phyloP scores from a whole-genome alignment of 1,284 basidiomycete species.

The Sporisorium scitamineum region DNA sequence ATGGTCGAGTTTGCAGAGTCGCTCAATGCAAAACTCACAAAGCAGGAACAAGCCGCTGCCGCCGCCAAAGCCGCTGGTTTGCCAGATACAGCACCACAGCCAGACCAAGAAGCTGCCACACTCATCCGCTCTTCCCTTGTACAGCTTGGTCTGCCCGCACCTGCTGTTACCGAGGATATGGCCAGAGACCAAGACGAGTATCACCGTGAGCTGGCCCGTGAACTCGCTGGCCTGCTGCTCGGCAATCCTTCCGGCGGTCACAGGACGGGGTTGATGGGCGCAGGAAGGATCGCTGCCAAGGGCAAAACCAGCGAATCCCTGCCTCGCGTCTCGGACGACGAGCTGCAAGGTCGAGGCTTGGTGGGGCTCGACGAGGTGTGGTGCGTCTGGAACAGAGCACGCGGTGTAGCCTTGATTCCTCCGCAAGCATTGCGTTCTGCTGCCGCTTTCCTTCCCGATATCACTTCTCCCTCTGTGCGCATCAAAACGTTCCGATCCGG shows the following conservation, averaged over 20 bases:
- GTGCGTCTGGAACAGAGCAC: constrained; percentile 95
- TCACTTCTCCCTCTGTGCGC: constrained; percentile 79
- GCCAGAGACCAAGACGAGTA: constrained; percentile 84
- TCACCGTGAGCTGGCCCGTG: constrained; percentile 83
- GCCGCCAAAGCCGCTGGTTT: constrained; percentile 33
- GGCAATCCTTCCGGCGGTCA: constrained; percentile 66
- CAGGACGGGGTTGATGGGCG: constrained; percentile 68
- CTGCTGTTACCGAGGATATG: constrained; percentile 90
- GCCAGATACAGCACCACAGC: constrained; percentile 22
- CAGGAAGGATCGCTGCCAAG: constrained; percentile 68
- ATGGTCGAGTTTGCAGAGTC: constrained; percentile 90
- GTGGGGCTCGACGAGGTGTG: constrained; percentile 93
- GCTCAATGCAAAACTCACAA: constrained; percentile 84
- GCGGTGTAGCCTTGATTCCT: constrained; percentile 87
- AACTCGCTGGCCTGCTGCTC: constrained; percentile 82
- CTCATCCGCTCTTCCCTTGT: constrained; percentile 85
- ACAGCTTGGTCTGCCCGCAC: constrained; percentile 84
- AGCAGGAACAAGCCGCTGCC: constrained; percentile 71
- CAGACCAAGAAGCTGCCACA: constrained; percentile 73
- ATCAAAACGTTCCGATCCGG: constrained; percentile 79
- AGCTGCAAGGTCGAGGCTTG: constrained; percentile 69
- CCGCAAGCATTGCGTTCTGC: constrained; percentile 84
- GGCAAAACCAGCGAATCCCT: constrained; percentile 39
- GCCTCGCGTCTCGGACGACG: constrained; percentile 20
- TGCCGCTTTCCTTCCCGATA: constrained; percentile 77